Conservation (phyloP, 192 early-diverging fungal species). For the Chytriomyces hyalinus region DNA sequence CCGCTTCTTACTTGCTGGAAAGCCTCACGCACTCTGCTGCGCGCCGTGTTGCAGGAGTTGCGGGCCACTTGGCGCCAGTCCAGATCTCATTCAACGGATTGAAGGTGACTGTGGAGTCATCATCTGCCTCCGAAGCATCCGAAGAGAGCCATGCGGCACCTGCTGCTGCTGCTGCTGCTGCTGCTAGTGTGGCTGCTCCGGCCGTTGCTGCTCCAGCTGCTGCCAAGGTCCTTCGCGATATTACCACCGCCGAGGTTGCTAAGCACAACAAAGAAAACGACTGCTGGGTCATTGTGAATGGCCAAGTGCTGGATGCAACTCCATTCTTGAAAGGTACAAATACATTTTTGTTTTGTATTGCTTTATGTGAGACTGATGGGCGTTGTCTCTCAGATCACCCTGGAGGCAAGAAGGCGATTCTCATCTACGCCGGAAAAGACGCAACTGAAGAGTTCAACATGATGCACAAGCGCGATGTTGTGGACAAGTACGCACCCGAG, state of each 20-base stretch:
- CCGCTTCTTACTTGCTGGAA: conserved; percentile 63
- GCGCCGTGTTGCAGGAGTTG: conserved; percentile 71
- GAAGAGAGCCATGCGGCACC: conserved; percentile 31
- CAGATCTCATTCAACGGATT: conserved; percentile 63
- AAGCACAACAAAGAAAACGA: conserved; percentile 83
- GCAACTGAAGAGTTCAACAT: conserved; percentile 78
- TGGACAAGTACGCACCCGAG: conserved; percentile 66
- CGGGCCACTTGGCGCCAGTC: conserved; percentile 61
- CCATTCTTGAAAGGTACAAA: conserved; percentile 71
- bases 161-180: conserved; percentile 30
- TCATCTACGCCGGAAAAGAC: conserved; percentile 84
- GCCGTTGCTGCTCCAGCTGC: conserved; percentile 46
- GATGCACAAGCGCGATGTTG: conserved; percentile 80
- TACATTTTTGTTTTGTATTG: conserved; percentile 15
- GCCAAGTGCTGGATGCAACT: conserved; percentile 78
- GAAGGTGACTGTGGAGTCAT: conserved; percentile 67
- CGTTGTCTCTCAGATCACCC: conserved; percentile 66
- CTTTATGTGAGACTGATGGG: neutral
- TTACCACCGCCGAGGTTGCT: conserved; percentile 77
- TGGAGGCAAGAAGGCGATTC: conserved; percentile 83
- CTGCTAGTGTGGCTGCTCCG: conserved; percentile 43
- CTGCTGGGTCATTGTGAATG: conserved; percentile 88
- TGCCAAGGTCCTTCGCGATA: conserved; percentile 49
- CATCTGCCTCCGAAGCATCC: conserved; percentile 45
- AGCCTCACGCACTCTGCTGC: conserved; percentile 61